Percentiles rank a stretch among this genome's conserved stretches.
Conservation (phyloP, 148 eudicot genomes). For the Rhododendron simsii region DNA sequence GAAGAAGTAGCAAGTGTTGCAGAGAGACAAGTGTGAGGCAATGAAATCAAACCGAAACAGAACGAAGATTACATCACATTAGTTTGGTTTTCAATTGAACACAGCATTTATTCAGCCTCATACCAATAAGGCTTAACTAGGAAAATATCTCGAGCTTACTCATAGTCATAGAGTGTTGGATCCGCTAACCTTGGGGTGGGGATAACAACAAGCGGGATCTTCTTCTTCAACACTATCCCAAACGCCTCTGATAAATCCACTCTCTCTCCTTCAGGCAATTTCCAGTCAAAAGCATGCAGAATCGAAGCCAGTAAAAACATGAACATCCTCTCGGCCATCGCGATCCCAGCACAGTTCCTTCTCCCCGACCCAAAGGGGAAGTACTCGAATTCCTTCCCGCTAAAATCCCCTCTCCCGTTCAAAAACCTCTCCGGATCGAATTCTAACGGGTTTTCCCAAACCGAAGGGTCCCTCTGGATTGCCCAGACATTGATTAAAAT, state of each 20-base stretch:
- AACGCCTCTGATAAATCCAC: slow-evolving; percentile 53
- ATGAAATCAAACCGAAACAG: no score
- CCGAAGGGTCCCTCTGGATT: slow-evolving; percentile 50
- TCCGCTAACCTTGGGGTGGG: slow-evolving; percentile 43
- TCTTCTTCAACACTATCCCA: slow-evolving; percentile 59
- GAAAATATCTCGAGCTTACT: slow-evolving; percentile 9
- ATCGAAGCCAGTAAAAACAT: slow-evolving; percentile 48
- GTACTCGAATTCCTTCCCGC: slow-evolving; percentile 41
- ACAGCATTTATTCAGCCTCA: background rate
- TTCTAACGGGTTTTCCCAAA: slow-evolving; percentile 52
- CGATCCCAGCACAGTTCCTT: slow-evolving; percentile 58
- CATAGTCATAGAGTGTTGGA: slow-evolving; percentile 40
- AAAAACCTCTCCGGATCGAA: slow-evolving; percentile 62
- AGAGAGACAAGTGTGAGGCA: no score
- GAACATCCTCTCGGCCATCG: slow-evolving; percentile 53
- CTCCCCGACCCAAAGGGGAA: slow-evolving; percentile 74
- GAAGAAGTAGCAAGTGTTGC: no score
- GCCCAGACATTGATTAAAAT: slow-evolving; percentile 54
- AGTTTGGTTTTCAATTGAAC: background rate
- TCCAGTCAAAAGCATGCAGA: slow-evolving; percentile 64
- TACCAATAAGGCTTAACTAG: background rate
- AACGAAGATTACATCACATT: no score
- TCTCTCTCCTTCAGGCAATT: slow-evolving; percentile 40
- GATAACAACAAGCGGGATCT: slow-evolving; percentile 34
- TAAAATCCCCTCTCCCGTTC: slow-evolving; percentile 39